Conservation (phyloP, 352 stramenopile species). For the Pythium pectinolyticum region DNA sequence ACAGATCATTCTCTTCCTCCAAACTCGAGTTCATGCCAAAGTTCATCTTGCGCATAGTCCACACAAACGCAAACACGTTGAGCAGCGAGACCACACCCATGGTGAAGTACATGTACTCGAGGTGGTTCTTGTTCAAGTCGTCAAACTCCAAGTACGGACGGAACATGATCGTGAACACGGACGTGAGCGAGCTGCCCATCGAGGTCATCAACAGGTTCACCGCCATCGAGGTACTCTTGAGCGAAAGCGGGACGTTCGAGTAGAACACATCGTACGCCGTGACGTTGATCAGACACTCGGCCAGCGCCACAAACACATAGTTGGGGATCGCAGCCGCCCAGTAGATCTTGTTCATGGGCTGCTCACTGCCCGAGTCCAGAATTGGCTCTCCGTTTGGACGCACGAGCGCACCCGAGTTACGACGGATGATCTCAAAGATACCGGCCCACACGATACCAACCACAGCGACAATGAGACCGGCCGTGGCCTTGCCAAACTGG, state of each 20-base stretch:
- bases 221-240: constrained; percentile 60
- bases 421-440: constrained; percentile 56
- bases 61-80: constrained; percentile 52
- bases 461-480: constrained; percentile 36
- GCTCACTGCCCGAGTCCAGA: constrained; percentile 36
- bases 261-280: constrained; percentile 65
- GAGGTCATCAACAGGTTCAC: constrained; percentile 62
- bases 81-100: constrained; percentile 46
- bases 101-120: constrained; percentile 77
- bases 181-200: constrained; percentile 59
- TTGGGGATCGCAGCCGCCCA: constrained; percentile 52
- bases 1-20: constrained; percentile 4
- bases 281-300: constrained; percentile 65
- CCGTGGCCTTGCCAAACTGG: constrained; percentile 37
- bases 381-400: constrained; percentile 37
- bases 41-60: constrained; percentile 57
- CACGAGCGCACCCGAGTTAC: constrained; percentile 41
- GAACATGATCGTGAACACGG: constrained; percentile 71
- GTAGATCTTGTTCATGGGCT: constrained; percentile 63
- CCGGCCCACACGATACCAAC: constrained; percentile 46
- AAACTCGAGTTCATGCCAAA: constrained; percentile 40
- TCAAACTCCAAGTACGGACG: constrained; percentile 43
- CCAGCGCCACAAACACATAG: constrained; percentile 59
- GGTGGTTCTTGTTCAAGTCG: constrained; percentile 59
- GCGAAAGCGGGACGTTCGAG: constrained; percentile 46